Evolutionary conservation across 495 filamentous ascomycete genomes (phyloP).

Genomic region (Talaromyces borbonicus): DNA sequence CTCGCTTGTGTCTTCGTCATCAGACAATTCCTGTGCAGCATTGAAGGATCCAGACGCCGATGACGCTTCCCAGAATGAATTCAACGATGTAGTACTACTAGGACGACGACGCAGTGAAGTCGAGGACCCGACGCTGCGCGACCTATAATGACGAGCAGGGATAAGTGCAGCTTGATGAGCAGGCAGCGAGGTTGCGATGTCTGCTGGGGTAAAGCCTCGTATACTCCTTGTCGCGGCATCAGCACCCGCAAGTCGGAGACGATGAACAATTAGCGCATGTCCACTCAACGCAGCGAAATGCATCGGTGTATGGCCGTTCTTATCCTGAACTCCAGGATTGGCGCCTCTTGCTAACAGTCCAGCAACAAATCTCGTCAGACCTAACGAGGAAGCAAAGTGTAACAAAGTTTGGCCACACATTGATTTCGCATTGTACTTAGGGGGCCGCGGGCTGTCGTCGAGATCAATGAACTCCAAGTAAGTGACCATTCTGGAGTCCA

Average conservation of each 20-base stretch:
- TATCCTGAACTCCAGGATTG: conserved; percentile 63
- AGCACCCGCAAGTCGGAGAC: conserved; percentile 62
- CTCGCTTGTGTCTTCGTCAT: conserved; percentile 28
- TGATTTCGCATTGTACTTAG: conserved; percentile 53
- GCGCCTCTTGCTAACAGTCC: conserved; percentile 74
- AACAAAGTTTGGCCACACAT: conserved; percentile 70
- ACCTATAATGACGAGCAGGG: conserved; percentile 43
- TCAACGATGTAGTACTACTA: conserved; percentile 56
- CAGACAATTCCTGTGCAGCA: conserved; percentile 38
- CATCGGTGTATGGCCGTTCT: conserved; percentile 73
- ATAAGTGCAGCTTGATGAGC: conserved; percentile 45
- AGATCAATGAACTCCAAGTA: conserved; percentile 71
- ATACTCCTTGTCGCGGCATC: conserved; percentile 61
- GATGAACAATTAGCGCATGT: conserved; percentile 63
- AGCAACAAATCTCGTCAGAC: conserved; percentile 67
- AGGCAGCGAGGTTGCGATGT: conserved; percentile 56
- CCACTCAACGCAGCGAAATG: conserved; percentile 74
- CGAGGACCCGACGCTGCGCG: conserved; percentile 47
- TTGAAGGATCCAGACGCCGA: conserved; percentile 32
- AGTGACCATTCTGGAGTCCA: conserved; percentile 64
- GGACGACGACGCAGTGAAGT: conserved; percentile 46
- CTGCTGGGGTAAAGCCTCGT: conserved; percentile 60
- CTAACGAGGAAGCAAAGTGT: conserved; percentile 69
- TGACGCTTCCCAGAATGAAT: conserved; percentile 50
- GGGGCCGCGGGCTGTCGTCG: conserved; percentile 57